Conservation (phyloP, 2,329 filamentous ascomycete genomes). For the Nemania bipapillata region DNA sequence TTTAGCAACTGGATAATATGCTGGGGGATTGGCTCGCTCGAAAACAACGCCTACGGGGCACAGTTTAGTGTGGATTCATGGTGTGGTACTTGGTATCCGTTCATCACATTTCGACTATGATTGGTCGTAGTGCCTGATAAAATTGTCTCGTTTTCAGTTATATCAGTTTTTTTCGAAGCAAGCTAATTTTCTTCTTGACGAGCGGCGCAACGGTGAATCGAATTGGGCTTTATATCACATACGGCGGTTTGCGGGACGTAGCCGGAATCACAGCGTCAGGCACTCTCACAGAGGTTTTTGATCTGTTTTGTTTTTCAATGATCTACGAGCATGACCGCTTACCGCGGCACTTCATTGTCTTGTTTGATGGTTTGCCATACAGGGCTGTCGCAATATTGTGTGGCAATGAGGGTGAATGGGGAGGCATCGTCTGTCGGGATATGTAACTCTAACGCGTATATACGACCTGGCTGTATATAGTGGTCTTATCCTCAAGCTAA, state of each 20-base stretch:
- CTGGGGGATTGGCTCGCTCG: conserved; percentile 82
- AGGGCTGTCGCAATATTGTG: conserved; percentile 16
- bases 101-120: conserved; percentile 2
- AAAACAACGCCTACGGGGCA: conserved; percentile 61
- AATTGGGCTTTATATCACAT: conserved; percentile 35
- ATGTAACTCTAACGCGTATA: conserved; percentile 31
- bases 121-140: conserved; percentile 4
- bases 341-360: conserved; percentile 17
- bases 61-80: conserved; percentile 21
- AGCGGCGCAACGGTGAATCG: conserved; percentile 37
- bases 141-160: conserved; percentile 16
- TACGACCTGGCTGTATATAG: conserved; percentile 34
- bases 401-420: conserved; percentile 15
- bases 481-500: conserved; percentile 1
- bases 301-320: conserved; percentile 32
- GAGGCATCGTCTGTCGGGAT: conserved; percentile 22
- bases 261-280: conserved; percentile 25
- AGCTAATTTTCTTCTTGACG: conserved; percentile 24
- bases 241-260: conserved; percentile 26
- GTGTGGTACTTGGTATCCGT: neutral
- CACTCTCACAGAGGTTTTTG: conserved; percentile 22
- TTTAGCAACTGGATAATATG: conserved; percentile 83
- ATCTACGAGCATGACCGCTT: conserved; percentile 30
- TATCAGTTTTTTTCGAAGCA: conserved; percentile 25
- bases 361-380: conserved; percentile 20